A percentile compares a stretch with the other conserved stretches of the same genome.
phyloP scores from a whole-genome alignment of 2,329 filamentous ascomycete genomes.

The Fusarium sp. region DNA sequence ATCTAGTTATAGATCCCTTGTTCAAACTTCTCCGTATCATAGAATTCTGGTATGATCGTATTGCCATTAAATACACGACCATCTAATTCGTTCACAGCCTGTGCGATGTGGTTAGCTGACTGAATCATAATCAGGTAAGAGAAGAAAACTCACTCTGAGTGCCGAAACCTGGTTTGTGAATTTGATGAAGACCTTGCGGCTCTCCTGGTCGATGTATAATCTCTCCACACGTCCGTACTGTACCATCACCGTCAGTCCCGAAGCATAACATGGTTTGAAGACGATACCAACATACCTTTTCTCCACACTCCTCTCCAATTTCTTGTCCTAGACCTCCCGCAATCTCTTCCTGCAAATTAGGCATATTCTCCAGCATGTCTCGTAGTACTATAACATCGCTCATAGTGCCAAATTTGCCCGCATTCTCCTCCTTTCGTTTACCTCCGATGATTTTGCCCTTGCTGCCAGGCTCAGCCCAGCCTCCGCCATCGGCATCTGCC shows the following conservation, averaged over 20 bases:
- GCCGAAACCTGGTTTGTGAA: conserved; percentile 89
- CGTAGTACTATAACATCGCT: conserved; percentile 84
- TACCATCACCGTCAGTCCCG: conserved; percentile 22
- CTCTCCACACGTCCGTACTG: conserved; percentile 87
- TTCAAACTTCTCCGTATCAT: conserved; percentile 85
- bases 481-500: conserved; percentile 81
- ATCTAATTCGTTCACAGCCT: conserved; percentile 91
- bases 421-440: conserved; percentile 61
- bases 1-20: conserved; percentile 62
- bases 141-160: conserved; percentile 72
- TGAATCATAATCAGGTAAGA: not conserved
- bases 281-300: conserved; percentile 65
- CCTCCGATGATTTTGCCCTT: conserved; percentile 86
- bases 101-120: conserved; percentile 11
- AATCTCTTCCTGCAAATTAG: conserved; percentile 80
- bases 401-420: conserved; percentile 74
- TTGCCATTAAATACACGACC: conserved; percentile 91
- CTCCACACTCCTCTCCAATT: conserved; percentile 92
- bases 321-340: conserved; percentile 84
- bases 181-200: conserved; percentile 85
- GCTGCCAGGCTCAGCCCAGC: conserved; percentile 75
- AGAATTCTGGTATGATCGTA: conserved; percentile 83
- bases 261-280: not conserved
- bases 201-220: conserved; percentile 76
- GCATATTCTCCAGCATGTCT: conserved; percentile 88